These are phyloP conservation scores for Candida ovalis DNA, from an alignment of 805 yeast genomes.

Conservation along the genomic window DNA sequence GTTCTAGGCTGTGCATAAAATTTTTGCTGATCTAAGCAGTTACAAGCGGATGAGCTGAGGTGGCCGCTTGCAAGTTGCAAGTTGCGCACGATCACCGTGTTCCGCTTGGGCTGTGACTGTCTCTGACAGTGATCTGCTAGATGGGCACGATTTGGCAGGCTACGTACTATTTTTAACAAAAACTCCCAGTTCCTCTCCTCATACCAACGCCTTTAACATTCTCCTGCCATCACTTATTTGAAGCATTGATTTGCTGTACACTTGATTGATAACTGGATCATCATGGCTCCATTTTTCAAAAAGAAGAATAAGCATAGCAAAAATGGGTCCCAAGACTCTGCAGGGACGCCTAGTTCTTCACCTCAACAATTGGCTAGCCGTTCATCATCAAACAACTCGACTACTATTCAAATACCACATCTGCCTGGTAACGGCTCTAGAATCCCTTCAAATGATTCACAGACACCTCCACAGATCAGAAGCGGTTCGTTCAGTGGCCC, in stretches of 20 bases:
- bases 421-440: slow-evolving; percentile 1
- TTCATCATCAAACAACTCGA: slow-evolving; percentile 4
- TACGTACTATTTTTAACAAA: too few species aligned
- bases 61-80: too few species aligned
- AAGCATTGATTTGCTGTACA: background rate
- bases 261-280: too few species aligned
- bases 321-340: slow-evolving; percentile 12
- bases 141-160: too few species aligned
- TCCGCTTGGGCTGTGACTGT: too few species aligned
- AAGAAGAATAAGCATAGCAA: slow-evolving; percentile 19
- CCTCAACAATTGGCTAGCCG: slow-evolving; percentile 9
- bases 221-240: background rate
- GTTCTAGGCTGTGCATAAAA: too few species aligned
- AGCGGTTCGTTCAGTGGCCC: slow-evolving; percentile 1
- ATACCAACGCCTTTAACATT: too few species aligned
- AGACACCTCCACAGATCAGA: slow-evolving; percentile 5
- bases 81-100: too few species aligned
- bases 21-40: too few species aligned
- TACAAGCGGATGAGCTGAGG: too few species aligned
- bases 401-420: slow-evolving; percentile 5
- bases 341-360: slow-evolving; percentile 6
- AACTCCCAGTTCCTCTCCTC: too few species aligned
- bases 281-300: slow-evolving; percentile 24
- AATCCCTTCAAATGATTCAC: slow-evolving; percentile 1
- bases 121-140: too few species aligned